These are phyloP conservation scores for Laetiporus sulphureus DNA, from an alignment of 1,284 basidiomycete species.

Conservation along the genomic window DNA sequence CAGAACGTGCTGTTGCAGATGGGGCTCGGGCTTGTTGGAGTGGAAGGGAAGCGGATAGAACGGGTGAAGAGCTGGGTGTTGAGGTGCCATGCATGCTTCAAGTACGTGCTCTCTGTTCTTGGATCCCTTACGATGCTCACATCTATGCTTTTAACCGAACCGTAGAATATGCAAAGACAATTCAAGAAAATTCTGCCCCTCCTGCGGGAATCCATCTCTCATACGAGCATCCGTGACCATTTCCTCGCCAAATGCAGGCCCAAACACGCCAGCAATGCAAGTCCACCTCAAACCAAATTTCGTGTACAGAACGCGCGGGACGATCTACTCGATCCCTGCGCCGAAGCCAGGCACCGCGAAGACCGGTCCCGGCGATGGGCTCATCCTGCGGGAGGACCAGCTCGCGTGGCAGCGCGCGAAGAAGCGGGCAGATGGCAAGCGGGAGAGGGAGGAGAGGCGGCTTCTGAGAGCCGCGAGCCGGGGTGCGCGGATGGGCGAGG, in stretches of 20 bases:
- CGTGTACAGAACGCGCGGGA: constrained; percentile 90
- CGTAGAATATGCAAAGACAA: constrained; percentile 91
- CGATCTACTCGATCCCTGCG: constrained; percentile 88
- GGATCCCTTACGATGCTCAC: background rate
- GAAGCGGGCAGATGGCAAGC: constrained; percentile 64
- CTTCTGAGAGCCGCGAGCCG: constrained; percentile 59
- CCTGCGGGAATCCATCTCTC: constrained; percentile 92
- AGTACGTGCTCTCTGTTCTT: too few species aligned
- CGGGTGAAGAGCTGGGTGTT: constrained; percentile 95
- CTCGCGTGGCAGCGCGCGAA: constrained; percentile 79
- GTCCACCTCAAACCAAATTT: constrained; percentile 94
- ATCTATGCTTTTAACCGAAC: background rate
- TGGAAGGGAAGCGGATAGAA: constrained; percentile 87
- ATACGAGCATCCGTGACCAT: constrained; percentile 90
- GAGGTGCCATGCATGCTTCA: constrained; percentile 98
- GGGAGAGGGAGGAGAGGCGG: constrained; percentile 73
- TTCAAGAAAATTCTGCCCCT: constrained; percentile 95
- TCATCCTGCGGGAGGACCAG: constrained; percentile 90
- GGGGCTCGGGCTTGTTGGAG: constrained; percentile 87
- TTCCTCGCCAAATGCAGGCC: constrained; percentile 52
- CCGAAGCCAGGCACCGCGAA: constrained; percentile 89
- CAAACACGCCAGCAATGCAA: constrained; percentile 60
- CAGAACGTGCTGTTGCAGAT: constrained; percentile 98
- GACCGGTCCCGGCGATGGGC: constrained; percentile 69
- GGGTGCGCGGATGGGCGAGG: constrained; percentile 41